phyloP scores from a whole-genome alignment of 345 rosid genomes.

The Eucalyptus cladocalyx region DNA sequence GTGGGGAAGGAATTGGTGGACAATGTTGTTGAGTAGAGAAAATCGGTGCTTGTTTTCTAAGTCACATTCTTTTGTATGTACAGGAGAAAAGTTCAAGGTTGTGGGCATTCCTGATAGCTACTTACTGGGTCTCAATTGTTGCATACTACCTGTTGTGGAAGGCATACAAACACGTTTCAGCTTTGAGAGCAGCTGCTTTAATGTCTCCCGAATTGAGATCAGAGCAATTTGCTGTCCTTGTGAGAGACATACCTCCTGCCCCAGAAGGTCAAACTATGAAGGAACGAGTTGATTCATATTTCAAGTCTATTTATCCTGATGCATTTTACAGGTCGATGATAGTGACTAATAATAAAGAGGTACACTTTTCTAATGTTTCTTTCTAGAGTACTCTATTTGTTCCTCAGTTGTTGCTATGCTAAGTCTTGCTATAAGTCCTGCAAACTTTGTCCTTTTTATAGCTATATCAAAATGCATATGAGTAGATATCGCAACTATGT shows the following conservation, averaged over 20 bases:
- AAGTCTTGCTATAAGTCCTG: not conserved
- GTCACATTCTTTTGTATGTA: not conserved
- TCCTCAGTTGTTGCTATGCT: not conserved
- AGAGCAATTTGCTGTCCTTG: conserved; percentile 78
- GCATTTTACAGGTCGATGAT: conserved; percentile 79
- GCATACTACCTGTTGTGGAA: conserved; percentile 69
- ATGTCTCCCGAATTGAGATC: conserved; percentile 51
- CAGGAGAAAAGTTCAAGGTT: conserved; percentile 49
- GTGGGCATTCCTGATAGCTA: conserved; percentile 58
- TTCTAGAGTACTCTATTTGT: not conserved
- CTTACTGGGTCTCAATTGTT: conserved; percentile 77
- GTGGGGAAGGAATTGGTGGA: not conserved
- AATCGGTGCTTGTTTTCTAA: not conserved
- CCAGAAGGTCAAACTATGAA: conserved; percentile 47
- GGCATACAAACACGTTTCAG: conserved; percentile 69
- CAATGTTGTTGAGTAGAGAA: not conserved
- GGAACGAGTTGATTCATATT: conserved; percentile 80
- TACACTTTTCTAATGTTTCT: not conserved
- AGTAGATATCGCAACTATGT: not conserved
- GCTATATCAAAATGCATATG: not conserved
- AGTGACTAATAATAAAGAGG: conserved; percentile 59
- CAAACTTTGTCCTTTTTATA: not conserved
- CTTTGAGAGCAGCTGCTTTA: conserved; percentile 58
- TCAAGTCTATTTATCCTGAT: conserved; percentile 61
- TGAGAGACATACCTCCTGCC: conserved; percentile 62